phyloP scores from a whole-genome alignment of 2,329 filamentous ascomycete species.

The Exophiala aquamarina region DNA sequence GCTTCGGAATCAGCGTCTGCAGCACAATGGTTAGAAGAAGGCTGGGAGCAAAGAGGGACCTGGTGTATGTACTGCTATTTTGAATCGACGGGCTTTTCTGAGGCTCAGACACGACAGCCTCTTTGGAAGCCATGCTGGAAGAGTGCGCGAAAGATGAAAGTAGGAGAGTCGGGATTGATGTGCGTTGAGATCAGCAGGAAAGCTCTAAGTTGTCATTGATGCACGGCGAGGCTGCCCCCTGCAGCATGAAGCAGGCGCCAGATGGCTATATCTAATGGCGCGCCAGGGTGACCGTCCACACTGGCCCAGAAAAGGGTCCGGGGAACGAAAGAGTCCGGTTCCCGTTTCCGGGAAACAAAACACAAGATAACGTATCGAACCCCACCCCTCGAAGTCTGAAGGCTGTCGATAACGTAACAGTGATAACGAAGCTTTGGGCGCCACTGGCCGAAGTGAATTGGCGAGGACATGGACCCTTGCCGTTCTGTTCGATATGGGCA shows the following conservation, averaged over 20 bases:
- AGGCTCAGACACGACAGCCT: neutral
- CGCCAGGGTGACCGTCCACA: neutral
- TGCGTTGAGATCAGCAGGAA: too few relatives aligned
- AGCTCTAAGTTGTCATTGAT: neutral
- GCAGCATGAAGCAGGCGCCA: neutral
- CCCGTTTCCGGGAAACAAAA: too few relatives aligned
- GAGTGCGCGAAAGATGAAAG: neutral
- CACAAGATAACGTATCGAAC: too few relatives aligned
- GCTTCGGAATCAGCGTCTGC: neutral
- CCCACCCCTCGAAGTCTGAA: too few relatives aligned
- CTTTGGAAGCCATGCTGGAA: neutral
- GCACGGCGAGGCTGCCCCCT: neutral
- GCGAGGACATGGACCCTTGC: too few relatives aligned
- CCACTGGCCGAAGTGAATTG: too few relatives aligned
- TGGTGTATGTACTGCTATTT: conserved; percentile 1
- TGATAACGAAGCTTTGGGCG: too few relatives aligned
- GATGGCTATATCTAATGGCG: neutral
- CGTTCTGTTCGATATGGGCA: too few relatives aligned
- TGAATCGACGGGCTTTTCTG: neutral
- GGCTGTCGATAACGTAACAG: too few relatives aligned
- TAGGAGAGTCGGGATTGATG: too few relatives aligned
- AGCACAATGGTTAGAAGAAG: neutral
- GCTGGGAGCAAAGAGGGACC: neutral
- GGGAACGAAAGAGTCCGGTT: too few relatives aligned
- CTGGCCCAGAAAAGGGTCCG: neutral